These are phyloP conservation scores for Yamadazyma atlantica DNA, from an alignment of 1,139 yeast species.

Conservation along the genomic window DNA sequence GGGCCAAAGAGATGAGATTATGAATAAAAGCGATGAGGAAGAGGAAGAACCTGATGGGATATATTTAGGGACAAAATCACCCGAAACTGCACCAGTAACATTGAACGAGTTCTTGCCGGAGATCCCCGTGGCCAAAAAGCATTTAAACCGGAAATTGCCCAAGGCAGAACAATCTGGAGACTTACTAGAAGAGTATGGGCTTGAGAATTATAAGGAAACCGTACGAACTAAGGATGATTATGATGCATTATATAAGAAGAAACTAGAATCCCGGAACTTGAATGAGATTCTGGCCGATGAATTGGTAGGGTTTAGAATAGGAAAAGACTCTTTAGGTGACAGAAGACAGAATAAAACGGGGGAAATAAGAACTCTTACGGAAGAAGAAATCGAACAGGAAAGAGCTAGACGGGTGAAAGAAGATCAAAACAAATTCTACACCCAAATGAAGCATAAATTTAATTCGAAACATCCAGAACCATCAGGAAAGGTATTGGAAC, in stretches of 20 bases:
- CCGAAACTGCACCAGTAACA: conserved; percentile 12
- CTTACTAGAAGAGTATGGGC: conserved; percentile 42
- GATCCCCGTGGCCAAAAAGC: conserved; percentile 21
- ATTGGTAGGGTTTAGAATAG: conserved; percentile 39
- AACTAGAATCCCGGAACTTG: conserved; percentile 21
- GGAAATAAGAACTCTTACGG: conserved; percentile 17
- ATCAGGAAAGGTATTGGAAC: conserved; percentile 30
- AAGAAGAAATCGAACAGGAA: conserved; percentile 30
- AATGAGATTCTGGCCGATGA: conserved; percentile 26
- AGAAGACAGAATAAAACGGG: conserved; percentile 5
- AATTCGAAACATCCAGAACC: conserved; percentile 11
- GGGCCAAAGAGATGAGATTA: conserved; percentile 19
- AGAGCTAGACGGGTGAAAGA: conserved; percentile 22
- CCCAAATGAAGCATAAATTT: conserved; percentile 31
- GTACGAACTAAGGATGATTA: conserved; percentile 27
- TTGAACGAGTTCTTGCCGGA: conserved; percentile 28
- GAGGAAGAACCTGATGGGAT: conserved; percentile 31
- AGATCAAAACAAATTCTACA: conserved; percentile 28
- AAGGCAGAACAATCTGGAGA: conserved; percentile 31
- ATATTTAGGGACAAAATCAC: conserved; percentile 29
- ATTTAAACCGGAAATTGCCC: conserved; percentile 29
- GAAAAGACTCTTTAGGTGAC: conserved; percentile 21
- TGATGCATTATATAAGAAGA: conserved; percentile 22
- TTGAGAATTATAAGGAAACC: conserved; percentile 30
- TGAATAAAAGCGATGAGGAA: conserved; percentile 13